Evolutionary conservation across 2,329 filamentous ascomycete species (phyloP).

Genomic region (Penicillium expansum): DNA sequence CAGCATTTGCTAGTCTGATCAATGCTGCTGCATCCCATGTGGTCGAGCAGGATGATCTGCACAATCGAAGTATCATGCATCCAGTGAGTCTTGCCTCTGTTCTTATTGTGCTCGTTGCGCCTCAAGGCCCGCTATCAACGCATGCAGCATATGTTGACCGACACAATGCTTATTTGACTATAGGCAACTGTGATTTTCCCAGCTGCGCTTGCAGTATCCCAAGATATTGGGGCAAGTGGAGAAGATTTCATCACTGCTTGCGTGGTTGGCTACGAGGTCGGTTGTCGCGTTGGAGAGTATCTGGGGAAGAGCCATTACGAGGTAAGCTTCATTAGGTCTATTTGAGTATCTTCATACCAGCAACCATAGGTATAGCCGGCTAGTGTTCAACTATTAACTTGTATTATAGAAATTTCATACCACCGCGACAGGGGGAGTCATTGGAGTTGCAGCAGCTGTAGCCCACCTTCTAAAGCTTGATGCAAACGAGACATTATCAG

Average conservation of each 20-base stretch:
- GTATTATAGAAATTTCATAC: slow-evolving; percentile 26
- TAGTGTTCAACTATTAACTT: not conserved
- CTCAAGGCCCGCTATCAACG: too few species aligned
- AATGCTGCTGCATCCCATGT: slow-evolving; percentile 34
- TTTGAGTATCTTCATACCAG: too few species aligned
- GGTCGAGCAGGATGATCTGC: slow-evolving; percentile 36
- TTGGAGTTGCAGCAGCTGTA: slow-evolving; percentile 31
- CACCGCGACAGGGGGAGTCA: slow-evolving; percentile 27
- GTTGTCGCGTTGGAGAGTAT: slow-evolving; percentile 31
- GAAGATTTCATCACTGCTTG: slow-evolving; percentile 32
- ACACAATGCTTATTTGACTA: not conserved
- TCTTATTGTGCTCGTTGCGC: not conserved
- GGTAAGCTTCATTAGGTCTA: slow-evolving; percentile 12
- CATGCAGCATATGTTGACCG: not conserved
- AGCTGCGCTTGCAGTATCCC: slow-evolving; percentile 30
- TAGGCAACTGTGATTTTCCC: slow-evolving; percentile 33
- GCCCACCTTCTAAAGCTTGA: slow-evolving; percentile 27
- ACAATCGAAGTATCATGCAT: slow-evolving; percentile 36
- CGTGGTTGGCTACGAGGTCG: slow-evolving; percentile 34
- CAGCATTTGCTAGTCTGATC: slow-evolving; percentile 31
- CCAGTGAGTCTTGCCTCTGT: slow-evolving; percentile 22
- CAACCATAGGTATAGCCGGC: too few species aligned
- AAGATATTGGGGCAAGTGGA: slow-evolving; percentile 28
- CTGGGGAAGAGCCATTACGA: slow-evolving; percentile 33
- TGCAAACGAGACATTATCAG: slow-evolving; percentile 24